Base-by-base conservation (phyloP, 441 rosid species). In the Corymbia calophylla region DNA sequence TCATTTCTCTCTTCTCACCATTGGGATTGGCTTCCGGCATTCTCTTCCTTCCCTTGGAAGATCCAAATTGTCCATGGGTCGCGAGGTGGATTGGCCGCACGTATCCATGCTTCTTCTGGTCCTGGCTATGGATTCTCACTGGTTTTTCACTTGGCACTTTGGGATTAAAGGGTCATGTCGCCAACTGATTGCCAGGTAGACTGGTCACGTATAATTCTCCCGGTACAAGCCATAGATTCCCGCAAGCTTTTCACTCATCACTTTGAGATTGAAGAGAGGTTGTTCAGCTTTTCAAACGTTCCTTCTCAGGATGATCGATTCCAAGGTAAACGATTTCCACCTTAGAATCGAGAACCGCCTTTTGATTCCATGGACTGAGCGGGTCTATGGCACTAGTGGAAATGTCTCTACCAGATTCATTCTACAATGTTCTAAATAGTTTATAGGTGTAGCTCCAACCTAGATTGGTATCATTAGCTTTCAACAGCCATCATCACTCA, bases 1-100 rank as follows among this genome's bases (percentile, higher is more conserved):
- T n/a, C 0, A 64, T 15, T n/a, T 64, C 0, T 64, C 73, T n/a
- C 21, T n/a, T n/a, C 18, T n/a, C 73, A n/a, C 11, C 11, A 0
- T 0, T 2, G 1, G 0, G 31, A 31, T 66, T 4, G 6, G 19
- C 77, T 31, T 31, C 11, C 2, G 11, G 9, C 9, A 16, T 66
- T 1, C 23, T 8, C 39, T 66, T 16, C 35, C 16, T 32, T 9
- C 10, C 3, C 21, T 31, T 1, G 8, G 39, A n/a, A 66, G 73
- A 66, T 66, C 73, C 73, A 16, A 66, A 66, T 31, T 16, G 39
- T 35, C 23, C 39, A 8, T 16, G 73, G 3, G 21, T 2, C 0
- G 2, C 0, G 35, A 56, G 70, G 35, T 62, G 2, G 70, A 62
- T 62, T n/a, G 32, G 17, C 8, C 6, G 3, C 6, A 10, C 21